Evolutionary conservation across 1,284 basidiomycete species (phyloP).

Genomic region (Cutaneotrichosporon cyanovorans): DNA sequence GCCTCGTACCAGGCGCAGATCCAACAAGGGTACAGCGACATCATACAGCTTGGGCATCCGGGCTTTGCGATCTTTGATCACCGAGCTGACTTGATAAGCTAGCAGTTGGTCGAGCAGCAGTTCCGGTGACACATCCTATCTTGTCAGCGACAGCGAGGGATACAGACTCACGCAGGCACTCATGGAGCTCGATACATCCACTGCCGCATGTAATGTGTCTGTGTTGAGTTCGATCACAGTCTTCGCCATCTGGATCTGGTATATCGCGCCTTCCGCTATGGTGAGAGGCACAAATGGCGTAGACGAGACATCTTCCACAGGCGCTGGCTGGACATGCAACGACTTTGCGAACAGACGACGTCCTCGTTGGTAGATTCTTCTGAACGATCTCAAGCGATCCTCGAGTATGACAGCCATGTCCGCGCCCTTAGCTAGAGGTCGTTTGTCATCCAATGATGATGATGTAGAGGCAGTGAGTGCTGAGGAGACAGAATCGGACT

Average conservation of each 20-base stretch:
- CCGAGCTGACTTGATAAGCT: conserved; percentile 2
- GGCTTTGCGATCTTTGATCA: conserved; percentile 2
- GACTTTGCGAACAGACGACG: conserved; percentile 1
- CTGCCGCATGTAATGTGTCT: conserved; percentile 1
- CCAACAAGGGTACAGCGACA: conserved; percentile 5
- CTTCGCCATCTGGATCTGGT: conserved; percentile 5
- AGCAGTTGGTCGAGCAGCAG: conserved; percentile 12
- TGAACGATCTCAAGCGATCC: conserved; percentile 6
- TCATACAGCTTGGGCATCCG: conserved; percentile 8
- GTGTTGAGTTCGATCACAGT: conserved; percentile 13
- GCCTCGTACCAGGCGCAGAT: conserved; percentile 9
- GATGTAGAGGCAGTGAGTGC: conserved; percentile 3
- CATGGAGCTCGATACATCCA: conserved; percentile 1
- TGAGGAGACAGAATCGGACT: conserved; percentile 20
- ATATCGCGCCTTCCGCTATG: conserved; percentile 10
- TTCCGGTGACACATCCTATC: background rate
- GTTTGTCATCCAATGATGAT: background rate
- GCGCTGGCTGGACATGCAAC: background rate
- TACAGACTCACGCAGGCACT: background rate
- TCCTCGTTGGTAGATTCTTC: conserved; percentile 9
- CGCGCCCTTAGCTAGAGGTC: background rate
- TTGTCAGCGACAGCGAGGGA: background rate
- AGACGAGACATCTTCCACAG: background rate
- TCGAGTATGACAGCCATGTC: conserved; percentile 11
- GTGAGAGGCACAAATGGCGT: conserved; percentile 5